A percentile compares a stretch with the other conserved stretches of the same genome.
Conservation (phyloP, 2,329 filamentous ascomycete genomes). For the Scorias spongiosa region DNA sequence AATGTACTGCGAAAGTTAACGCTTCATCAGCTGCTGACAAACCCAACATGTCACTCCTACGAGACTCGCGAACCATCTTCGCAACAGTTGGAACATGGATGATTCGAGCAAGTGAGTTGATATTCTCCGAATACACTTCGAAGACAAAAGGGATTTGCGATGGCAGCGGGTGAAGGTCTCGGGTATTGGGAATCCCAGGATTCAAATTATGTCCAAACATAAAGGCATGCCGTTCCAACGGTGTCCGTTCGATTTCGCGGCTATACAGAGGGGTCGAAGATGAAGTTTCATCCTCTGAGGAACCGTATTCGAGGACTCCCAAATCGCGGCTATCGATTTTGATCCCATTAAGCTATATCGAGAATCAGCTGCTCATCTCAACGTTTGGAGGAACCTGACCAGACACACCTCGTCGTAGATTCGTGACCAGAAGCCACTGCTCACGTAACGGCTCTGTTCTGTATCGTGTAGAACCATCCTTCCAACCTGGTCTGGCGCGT, state of each 20-base stretch:
- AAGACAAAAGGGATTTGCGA: conserved; percentile 41
- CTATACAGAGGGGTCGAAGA: conserved; percentile 19
- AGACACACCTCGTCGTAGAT: conserved; percentile 39
- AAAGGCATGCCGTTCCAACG: conserved; percentile 35
- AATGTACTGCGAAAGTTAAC: conserved; percentile 43
- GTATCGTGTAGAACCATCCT: conserved; percentile 33
- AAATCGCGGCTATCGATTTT: conserved; percentile 26
- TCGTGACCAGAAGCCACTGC: conserved; percentile 40
- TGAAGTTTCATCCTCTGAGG: conserved; percentile 19
- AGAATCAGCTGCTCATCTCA: conserved; percentile 8
- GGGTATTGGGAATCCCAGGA: conserved; percentile 17
- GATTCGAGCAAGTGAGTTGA: conserved; percentile 31
- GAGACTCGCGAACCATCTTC: conserved; percentile 24
- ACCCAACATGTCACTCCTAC: conserved; percentile 15
- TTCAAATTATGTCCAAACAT: conserved; percentile 34
- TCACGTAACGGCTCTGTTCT: conserved; percentile 32
- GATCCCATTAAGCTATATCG: conserved; percentile 28
- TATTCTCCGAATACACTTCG: conserved; percentile 36
- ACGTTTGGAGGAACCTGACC: conserved; percentile 3
- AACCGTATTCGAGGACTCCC: conserved; percentile 21
- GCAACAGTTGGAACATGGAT: conserved; percentile 33
- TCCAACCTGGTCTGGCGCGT: conserved; percentile 30
- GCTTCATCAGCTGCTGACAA: conserved; percentile 35
- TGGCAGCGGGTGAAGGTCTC: conserved; percentile 35
- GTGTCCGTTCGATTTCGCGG: conserved; percentile 26